Conservation (phyloP, 495 filamentous ascomycete genomes). For the Glutinoglossum americanum region DNA sequence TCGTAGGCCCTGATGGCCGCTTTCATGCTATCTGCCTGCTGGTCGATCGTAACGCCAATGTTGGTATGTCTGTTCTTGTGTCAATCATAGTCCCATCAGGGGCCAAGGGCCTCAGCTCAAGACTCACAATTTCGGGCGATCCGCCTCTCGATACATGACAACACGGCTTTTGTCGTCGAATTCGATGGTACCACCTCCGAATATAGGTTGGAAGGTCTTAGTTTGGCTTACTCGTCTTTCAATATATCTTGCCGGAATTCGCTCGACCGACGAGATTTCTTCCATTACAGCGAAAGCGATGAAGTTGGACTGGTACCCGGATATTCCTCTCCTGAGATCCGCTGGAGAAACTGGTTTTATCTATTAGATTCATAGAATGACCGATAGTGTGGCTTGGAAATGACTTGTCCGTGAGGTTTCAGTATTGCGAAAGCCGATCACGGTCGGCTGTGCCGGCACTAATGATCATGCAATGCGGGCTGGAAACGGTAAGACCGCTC, state of each 20-base stretch:
- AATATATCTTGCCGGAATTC: background rate
- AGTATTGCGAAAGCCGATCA: no score
- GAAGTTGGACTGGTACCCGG: background rate
- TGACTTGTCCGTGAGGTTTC: no score
- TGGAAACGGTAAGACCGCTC: no score
- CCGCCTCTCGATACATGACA: background rate
- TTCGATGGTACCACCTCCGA: background rate
- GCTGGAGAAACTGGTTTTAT: background rate
- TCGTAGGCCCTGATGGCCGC: background rate
- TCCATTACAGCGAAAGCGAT: background rate
- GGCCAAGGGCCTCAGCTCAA: no score
- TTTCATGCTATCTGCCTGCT: background rate
- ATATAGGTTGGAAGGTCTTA: background rate
- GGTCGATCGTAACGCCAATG: background rate
- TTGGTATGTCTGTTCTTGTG: background rate
- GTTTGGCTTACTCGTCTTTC: background rate
- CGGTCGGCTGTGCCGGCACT: no score
- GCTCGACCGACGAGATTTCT: background rate
- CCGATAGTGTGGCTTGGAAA: no score
- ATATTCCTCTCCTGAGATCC: background rate
- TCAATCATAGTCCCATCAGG: no score
- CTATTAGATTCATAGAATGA: background rate
- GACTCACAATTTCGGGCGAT: background rate
- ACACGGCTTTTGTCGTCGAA: background rate
- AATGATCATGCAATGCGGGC: no score